phyloP scores from a whole-genome alignment of 2,329 filamentous ascomycete species.

The Aspergillus sp. region DNA sequence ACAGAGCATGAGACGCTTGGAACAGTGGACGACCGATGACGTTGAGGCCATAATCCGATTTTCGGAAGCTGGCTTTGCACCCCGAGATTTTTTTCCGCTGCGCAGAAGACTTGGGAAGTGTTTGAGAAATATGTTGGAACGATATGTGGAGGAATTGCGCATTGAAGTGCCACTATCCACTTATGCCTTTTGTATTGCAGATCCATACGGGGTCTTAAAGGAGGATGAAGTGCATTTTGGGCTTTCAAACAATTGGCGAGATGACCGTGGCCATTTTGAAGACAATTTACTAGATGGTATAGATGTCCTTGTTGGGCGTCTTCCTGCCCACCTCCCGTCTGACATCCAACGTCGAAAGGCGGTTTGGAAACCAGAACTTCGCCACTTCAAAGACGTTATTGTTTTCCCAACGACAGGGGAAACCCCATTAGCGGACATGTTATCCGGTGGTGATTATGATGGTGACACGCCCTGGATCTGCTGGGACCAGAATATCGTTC shows the following conservation, averaged over 20 bases:
- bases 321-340: constrained; percentile 57
- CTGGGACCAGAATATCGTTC: constrained; percentile 56
- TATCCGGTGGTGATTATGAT: constrained; percentile 66
- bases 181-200: constrained; percentile 57
- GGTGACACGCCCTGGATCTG: constrained; percentile 62
- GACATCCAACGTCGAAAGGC: constrained; percentile 58
- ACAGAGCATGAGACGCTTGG: constrained; percentile 28
- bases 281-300: constrained; percentile 48
- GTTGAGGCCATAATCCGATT: constrained; percentile 38
- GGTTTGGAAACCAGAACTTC: constrained; percentile 51
- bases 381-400: constrained; percentile 57
- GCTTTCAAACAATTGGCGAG: constrained; percentile 50
- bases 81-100: constrained; percentile 42
- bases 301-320: constrained; percentile 56
- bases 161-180: constrained; percentile 54
- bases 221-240: constrained; percentile 57
- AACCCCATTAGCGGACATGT: constrained; percentile 56
- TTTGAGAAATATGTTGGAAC: constrained; percentile 41
- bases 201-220: constrained; percentile 52
- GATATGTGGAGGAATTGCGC: constrained; percentile 47
- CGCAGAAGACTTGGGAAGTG: constrained; percentile 40
- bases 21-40: constrained; percentile 36
- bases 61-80: constrained; percentile 49
- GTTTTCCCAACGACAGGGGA: constrained; percentile 56
- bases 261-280: constrained; percentile 35